phyloP scores from a whole-genome alignment of 495 filamentous ascomycete species.

The Annulohypoxylon bovei region DNA sequence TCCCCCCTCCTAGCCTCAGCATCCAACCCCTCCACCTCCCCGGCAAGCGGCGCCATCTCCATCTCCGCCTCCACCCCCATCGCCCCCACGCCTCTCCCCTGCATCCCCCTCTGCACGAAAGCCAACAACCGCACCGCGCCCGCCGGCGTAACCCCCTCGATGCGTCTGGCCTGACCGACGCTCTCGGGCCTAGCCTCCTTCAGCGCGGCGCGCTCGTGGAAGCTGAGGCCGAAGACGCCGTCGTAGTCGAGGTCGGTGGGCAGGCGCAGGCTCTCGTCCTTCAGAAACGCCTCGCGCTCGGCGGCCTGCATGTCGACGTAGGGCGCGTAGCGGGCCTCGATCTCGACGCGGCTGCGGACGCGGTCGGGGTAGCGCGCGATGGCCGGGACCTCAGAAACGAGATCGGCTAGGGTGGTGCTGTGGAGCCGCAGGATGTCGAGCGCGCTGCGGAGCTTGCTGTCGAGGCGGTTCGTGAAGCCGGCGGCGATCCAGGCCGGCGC shows the following conservation, averaged over 20 bases:
- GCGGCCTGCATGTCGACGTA: slow-evolving; percentile 77
- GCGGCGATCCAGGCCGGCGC: slow-evolving; percentile 70
- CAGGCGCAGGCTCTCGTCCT: slow-evolving; percentile 78
- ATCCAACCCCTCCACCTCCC: slow-evolving; percentile 52
- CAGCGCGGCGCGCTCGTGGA: slow-evolving; percentile 79
- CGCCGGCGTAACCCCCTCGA: slow-evolving; percentile 80
- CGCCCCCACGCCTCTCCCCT: neutral
- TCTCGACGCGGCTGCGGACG: slow-evolving; percentile 72
- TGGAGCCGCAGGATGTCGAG: slow-evolving; percentile 78
- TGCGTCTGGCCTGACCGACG: slow-evolving; percentile 85
- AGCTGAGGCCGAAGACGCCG: slow-evolving; percentile 74
- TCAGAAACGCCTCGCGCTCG: slow-evolving; percentile 70
- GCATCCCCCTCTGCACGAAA: slow-evolving; percentile 52
- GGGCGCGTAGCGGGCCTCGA: slow-evolving; percentile 86
- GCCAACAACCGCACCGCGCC: slow-evolving; percentile 67
- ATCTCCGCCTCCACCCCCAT: slow-evolving; percentile 20
- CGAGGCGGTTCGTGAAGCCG: slow-evolving; percentile 73
- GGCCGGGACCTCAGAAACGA: slow-evolving; percentile 65
- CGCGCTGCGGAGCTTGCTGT: slow-evolving; percentile 69
- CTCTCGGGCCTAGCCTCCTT: slow-evolving; percentile 76
- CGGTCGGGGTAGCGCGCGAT: slow-evolving; percentile 60
- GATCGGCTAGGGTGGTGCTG: slow-evolving; percentile 62
- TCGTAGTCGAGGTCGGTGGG: slow-evolving; percentile 83
- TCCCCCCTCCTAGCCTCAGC: slow-evolving; percentile 51
- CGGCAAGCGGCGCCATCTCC: slow-evolving; percentile 44